A percentile compares a stretch with the other conserved stretches of the same genome.
phyloP scores from a whole-genome alignment of 2,329 filamentous ascomycete species.

The Monosporascus sp. region DNA sequence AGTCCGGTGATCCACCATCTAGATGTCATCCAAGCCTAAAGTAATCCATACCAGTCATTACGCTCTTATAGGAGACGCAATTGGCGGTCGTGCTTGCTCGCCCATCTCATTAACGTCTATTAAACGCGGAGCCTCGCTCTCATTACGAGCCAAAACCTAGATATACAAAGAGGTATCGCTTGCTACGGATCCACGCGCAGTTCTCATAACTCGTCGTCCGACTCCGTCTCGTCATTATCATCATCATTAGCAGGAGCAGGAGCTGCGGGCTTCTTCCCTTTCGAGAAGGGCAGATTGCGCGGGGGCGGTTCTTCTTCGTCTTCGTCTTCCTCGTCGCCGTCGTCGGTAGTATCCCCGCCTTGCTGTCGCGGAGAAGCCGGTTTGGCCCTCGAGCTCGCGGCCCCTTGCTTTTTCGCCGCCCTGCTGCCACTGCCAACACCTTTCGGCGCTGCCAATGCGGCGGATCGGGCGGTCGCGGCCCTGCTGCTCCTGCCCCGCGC shows the following conservation, averaged over 20 bases:
- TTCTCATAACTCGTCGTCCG: conserved; percentile 49
- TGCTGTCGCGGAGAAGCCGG: conserved; percentile 3
- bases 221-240: conserved; percentile 45
- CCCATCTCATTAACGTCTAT: too few species aligned
- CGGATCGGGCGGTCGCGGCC: too few species aligned
- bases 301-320: conserved; percentile 21
- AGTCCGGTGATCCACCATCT: too few species aligned
- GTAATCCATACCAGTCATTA: too few species aligned
- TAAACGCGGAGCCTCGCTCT: too few species aligned
- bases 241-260: conserved; percentile 20
- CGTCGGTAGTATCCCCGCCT: neutral
- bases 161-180: neutral
- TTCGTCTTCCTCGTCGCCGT: conserved; percentile 9
- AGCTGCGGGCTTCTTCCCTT: conserved; percentile 23
- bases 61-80: too few species aligned
- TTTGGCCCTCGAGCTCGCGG: neutral
- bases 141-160: too few species aligned
- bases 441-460: too few species aligned
- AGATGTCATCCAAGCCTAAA: too few species aligned
- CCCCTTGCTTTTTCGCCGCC: too few species aligned
- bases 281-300: conserved; percentile 39
- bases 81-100: too few species aligned
- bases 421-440: too few species aligned
- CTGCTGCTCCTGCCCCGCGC: neutral
- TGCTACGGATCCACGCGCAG: neutral